Evolutionary conservation across 768 basidiomycete species (phyloP), one percentile per base, ranked within the genome.

Genomic region (Termitomyces sp.): DNA sequence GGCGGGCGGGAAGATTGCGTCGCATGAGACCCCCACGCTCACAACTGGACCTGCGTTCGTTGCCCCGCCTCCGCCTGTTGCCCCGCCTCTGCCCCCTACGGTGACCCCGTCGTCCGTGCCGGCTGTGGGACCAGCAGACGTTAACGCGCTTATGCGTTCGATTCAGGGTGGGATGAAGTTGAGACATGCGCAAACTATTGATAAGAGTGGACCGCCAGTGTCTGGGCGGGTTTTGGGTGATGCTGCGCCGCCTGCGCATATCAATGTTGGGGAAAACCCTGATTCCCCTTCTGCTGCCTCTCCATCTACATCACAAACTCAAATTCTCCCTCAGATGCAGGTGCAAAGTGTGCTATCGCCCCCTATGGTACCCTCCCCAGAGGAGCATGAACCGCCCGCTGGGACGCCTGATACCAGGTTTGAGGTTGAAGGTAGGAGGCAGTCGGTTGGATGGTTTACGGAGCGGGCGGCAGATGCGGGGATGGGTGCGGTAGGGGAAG

Each of bases 391-490:
- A 58, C 60, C 69, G 5, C 71, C 75, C 6, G 71, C 75, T 7
- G 68, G 74, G 15, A 65, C 76, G 27, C 60, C 67, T 8, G 62
- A 72, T 2, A 72, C 72, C 70, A 61, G 50, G 4, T 48, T 67
- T 13, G 67, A 62, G 20, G 55, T 67, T 79, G 36, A 79, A 73
- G 58, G 50, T 56, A 82, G 88, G 65, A 78, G 86, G 59, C 89
- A 94, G 70, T 89, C 87, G 7, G 88, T 96, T 4, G 95, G 93
- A 66, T 98, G 95, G 95, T 94, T 92, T 68, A 82, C 86, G 53
- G 89, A 88, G 34, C 78, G 96, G 13, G 94, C 95, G 13, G 89
- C 88, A 41, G 87, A 96, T 74, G 75, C 75, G 39, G 55, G 55
- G 3, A 27, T 15, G 6, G 80, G 77, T 42, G 68, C 64, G 18